Conservation (phyloP, 2,329 filamentous ascomycete species). For the Plenodomus lindquistii region DNA sequence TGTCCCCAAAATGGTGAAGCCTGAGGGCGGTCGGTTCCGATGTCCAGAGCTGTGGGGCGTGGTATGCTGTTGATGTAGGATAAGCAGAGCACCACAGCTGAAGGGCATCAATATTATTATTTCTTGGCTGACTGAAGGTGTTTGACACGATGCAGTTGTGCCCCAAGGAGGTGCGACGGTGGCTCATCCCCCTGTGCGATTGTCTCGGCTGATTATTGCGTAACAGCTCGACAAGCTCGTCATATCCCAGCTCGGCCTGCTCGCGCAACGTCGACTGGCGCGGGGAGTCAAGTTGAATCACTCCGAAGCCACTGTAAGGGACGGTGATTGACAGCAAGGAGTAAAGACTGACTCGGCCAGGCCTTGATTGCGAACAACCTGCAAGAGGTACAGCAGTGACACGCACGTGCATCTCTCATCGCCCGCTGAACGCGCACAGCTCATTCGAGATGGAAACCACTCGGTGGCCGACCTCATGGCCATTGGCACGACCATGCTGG, state of each 20-base stretch:
- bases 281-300: slow-evolving; percentile 89
- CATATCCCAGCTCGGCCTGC: slow-evolving; percentile 83
- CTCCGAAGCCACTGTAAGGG: slow-evolving; percentile 75
- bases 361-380: slow-evolving; percentile 85
- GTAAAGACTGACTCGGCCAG: slow-evolving; percentile 46
- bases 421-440: slow-evolving; percentile 51
- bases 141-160: slow-evolving; percentile 39
- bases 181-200: neutral
- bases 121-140: slow-evolving; percentile 4
- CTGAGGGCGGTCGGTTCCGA: neutral
- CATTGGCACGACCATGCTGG: slow-evolving; percentile 88
- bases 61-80: neutral
- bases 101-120: neutral
- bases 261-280: slow-evolving; percentile 86
- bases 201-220: slow-evolving; percentile 27
- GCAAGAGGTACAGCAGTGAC: slow-evolving; percentile 66
- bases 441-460: slow-evolving; percentile 95
- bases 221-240: slow-evolving; percentile 90
- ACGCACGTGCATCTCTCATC: slow-evolving; percentile 4
- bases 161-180: slow-evolving; percentile 39
- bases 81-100: neutral
- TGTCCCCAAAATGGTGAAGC: slow-evolving; percentile 8
- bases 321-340: neutral
- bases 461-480: slow-evolving; percentile 92
- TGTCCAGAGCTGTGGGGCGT: too few species aligned